Evolutionary conservation across 2,329 filamentous ascomycete genomes (phyloP).

Genomic region (Macrophomina tecta): DNA sequence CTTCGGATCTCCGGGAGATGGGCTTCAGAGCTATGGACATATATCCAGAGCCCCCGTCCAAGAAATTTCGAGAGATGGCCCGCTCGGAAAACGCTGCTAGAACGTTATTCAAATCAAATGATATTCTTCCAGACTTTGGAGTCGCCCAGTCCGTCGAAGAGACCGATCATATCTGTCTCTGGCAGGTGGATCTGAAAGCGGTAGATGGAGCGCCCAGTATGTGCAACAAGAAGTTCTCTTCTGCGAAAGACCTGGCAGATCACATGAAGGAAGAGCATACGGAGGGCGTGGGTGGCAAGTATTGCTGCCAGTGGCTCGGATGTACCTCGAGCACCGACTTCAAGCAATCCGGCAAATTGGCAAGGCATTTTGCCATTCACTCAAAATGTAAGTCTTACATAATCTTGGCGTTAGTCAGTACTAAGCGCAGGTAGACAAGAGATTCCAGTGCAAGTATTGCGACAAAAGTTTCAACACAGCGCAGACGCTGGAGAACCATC

Average conservation of each 20-base stretch:
- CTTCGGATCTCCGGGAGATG: not conserved
- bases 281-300: slow-evolving; percentile 23
- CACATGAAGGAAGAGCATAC: slow-evolving; percentile 28
- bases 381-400: slow-evolving; percentile 34
- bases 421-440: slow-evolving; percentile 36
- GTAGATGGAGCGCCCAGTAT: slow-evolving; percentile 7
- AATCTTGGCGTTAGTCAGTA: no score
- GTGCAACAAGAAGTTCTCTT: slow-evolving; percentile 25
- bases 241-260: slow-evolving; percentile 25
- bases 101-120: not conserved
- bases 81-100: not conserved
- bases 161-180: slow-evolving; percentile 14
- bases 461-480: slow-evolving; percentile 48
- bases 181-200: not conserved
- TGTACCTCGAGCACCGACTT: slow-evolving; percentile 46
- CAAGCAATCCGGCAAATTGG: slow-evolving; percentile 48
- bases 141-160: slow-evolving; percentile 13
- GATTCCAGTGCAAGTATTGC: slow-evolving; percentile 46
- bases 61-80: not conserved
- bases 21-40: not conserved
- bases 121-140: not conserved
- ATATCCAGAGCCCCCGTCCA: slow-evolving; percentile 1
- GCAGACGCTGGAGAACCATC: slow-evolving; percentile 49
- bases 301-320: slow-evolving; percentile 39
- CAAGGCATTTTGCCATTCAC: slow-evolving; percentile 45